Evolutionary conservation across 257 asterid species (phyloP).

Genomic region (Vinca minor): DNA sequence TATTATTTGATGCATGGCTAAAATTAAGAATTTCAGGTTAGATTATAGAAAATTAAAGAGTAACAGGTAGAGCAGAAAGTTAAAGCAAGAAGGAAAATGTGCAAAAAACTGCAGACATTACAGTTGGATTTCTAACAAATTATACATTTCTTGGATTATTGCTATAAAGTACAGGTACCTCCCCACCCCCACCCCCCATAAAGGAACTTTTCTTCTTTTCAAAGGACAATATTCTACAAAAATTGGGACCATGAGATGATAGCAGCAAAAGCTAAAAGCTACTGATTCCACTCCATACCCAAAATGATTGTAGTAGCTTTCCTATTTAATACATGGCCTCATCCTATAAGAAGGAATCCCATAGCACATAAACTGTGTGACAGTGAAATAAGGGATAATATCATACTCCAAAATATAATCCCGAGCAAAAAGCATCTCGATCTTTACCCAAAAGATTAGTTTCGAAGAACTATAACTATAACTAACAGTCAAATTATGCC

Average conservation of each 20-base stretch:
- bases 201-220: not conserved
- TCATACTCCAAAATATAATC: not conserved
- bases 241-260: not conserved
- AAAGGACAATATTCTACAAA: not conserved
- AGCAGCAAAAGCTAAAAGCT: not conserved
- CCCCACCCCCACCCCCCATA: too few species aligned
- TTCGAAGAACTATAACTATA: not conserved
- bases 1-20: slow-evolving; percentile 97
- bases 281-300: not conserved
- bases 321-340: not conserved
- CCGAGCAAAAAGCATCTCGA: not conserved
- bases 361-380: not conserved
- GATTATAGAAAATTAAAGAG: not conserved
- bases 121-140: not conserved
- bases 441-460: not conserved
- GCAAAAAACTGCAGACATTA: not conserved
- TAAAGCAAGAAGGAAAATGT: not conserved
- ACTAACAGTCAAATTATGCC: not conserved
- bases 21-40: slow-evolving; percentile 21
- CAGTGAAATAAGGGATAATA: not conserved
- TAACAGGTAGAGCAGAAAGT: not conserved
- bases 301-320: not conserved
- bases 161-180: not conserved
- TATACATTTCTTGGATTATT: not conserved
- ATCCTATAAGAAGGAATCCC: not conserved